Conservation (phyloP, 2,329 filamentous ascomycete genomes). For the Colletotrichum sp. region DNA sequence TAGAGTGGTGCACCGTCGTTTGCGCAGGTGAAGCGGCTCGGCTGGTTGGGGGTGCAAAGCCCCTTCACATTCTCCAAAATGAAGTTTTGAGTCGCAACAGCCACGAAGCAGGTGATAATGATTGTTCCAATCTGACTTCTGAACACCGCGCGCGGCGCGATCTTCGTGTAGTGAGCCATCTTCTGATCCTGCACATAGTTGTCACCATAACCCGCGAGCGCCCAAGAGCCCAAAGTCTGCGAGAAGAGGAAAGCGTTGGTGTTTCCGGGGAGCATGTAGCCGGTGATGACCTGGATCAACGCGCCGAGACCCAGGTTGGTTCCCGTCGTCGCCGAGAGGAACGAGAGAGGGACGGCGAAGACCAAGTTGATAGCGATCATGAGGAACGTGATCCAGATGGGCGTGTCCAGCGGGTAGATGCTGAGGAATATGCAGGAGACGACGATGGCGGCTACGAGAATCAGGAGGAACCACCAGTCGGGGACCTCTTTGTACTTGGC, state of each 20-base stretch:
- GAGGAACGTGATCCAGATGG: conserved; percentile 34
- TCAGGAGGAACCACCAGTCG: conserved; percentile 54
- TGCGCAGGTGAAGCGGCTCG: conserved; percentile 37
- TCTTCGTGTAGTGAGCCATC: conserved; percentile 37
- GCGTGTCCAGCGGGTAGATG: conserved; percentile 31
- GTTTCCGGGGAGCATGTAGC: conserved; percentile 45
- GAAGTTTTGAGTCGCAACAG: conserved; percentile 46
- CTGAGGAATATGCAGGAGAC: conserved; percentile 36
- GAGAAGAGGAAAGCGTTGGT: conserved; percentile 32
- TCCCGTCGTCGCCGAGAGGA: conserved; percentile 49
- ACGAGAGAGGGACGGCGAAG: conserved; percentile 47
- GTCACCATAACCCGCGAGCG: conserved; percentile 46
- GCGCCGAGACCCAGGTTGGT: conserved; percentile 47
- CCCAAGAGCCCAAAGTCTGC: conserved; percentile 24
- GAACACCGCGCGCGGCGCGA: conserved; percentile 38
- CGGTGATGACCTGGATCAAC: conserved; percentile 47
- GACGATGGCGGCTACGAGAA: conserved; percentile 38
- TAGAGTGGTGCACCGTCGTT: conserved; percentile 33
- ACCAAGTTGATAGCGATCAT: conserved; percentile 41
- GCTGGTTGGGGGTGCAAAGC: conserved; percentile 32
- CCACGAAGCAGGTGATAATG: conserved; percentile 41
- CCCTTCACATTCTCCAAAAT: conserved; percentile 42
- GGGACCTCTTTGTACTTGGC: conserved; percentile 49
- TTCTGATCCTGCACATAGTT: conserved; percentile 41
- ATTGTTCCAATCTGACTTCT: conserved; percentile 49